Evolutionary conservation across 75 land plant genomes (phyloP).

Genomic region (Selaginella tamariscina): DNA sequence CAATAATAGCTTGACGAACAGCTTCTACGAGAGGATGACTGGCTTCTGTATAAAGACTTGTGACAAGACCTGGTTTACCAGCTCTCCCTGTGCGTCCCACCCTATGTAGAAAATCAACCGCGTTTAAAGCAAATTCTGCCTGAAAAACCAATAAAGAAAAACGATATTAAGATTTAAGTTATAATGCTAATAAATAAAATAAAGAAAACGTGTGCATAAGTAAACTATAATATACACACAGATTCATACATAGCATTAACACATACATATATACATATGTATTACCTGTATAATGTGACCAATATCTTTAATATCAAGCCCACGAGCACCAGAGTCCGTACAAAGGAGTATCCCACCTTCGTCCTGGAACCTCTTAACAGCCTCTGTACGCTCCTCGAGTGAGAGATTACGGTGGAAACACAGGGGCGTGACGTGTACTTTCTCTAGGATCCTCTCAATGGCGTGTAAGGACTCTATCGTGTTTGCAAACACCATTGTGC

Average conservation of each 20-base stretch:
- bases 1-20: conserved; percentile 48
- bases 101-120: conserved; percentile 85
- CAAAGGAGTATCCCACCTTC: conserved; percentile 79
- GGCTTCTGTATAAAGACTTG: conserved; percentile 59
- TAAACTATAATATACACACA: not conserved
- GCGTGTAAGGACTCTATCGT: conserved; percentile 77
- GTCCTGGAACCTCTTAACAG: conserved; percentile 40
- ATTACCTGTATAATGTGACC: conserved; percentile 85
- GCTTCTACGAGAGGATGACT: conserved; percentile 63
- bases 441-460: conserved; percentile 41
- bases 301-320: conserved; percentile 80
- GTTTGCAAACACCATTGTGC: conserved; percentile 86
- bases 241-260: conserved; percentile 11
- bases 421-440: conserved; percentile 45
- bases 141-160: not conserved
- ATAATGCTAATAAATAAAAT: not conserved
- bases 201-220: conserved; percentile 1
- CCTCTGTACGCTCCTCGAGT: conserved; percentile 44
- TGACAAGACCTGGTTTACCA: conserved; percentile 70
- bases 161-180: not conserved
- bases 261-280: conserved; percentile 3
- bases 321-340: conserved; percentile 95
- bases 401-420: conserved; percentile 60
- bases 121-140: conserved; percentile 93
- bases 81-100: conserved; percentile 91